phyloP scores from a whole-genome alignment of 1,284 basidiomycete species.

The Peniophora sp. region DNA sequence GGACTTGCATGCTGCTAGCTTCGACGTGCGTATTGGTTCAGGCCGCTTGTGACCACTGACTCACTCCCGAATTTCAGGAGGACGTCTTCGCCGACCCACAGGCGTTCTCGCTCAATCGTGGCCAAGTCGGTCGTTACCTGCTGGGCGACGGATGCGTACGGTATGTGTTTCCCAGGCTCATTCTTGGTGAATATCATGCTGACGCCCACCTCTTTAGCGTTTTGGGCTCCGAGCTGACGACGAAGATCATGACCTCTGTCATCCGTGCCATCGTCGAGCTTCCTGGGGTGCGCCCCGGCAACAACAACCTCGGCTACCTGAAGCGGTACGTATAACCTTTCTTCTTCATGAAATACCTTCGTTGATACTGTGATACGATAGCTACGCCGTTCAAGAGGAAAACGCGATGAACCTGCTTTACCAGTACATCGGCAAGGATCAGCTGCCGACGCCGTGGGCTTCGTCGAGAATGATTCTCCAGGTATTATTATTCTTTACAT shows the following conservation, averaged over 20 bases:
- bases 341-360: not conserved
- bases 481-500: too few relatives aligned
- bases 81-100: constrained; percentile 14
- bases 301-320: not conserved
- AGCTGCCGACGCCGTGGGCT: not conserved
- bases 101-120: not conserved
- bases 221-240: not conserved
- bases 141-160: not conserved
- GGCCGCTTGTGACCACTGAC: constrained; percentile 1
- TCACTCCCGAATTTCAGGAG: constrained; percentile 8
- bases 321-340: not conserved
- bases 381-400: not conserved
- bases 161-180: not conserved
- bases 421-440: not conserved
- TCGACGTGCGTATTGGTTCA: constrained; percentile 37
- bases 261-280: not conserved
- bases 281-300: not conserved
- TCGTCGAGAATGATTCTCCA: too few relatives aligned
- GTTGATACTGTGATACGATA: not conserved
- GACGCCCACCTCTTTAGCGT: not conserved
- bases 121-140: not conserved
- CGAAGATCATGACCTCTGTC: not conserved
- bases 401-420: not conserved
- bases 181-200: too few relatives aligned
- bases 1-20: constrained; percentile 47